Conservation (phyloP, 2,329 filamentous ascomycete species). For the Fusarium annulatum region DNA sequence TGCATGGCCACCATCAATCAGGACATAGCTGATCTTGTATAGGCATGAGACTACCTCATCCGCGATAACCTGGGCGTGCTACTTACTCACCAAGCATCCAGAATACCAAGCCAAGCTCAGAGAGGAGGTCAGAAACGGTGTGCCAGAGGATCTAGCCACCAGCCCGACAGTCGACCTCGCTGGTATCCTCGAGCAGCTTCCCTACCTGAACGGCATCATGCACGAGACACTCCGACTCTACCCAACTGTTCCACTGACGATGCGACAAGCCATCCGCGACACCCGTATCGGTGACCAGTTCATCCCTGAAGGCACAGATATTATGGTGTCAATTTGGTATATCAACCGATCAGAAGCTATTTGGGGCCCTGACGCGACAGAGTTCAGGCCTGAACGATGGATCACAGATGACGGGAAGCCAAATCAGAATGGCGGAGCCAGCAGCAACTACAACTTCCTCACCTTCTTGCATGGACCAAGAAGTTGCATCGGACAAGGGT, state of each 20-base stretch:
- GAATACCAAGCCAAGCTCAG: conserved; percentile 32
- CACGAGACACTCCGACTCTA: conserved; percentile 76
- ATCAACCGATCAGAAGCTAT: conserved; percentile 71
- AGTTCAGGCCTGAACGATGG: conserved; percentile 79
- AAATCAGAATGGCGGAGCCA: conserved; percentile 72
- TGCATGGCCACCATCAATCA: accelerated
- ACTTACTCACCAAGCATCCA: conserved; percentile 30
- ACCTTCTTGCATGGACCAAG: conserved; percentile 87
- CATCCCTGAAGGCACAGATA: conserved; percentile 72
- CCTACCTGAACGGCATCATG: conserved; percentile 76
- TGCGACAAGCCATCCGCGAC: conserved; percentile 68
- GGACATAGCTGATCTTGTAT: background rate
- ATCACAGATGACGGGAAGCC: conserved; percentile 63
- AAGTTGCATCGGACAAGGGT: conserved; percentile 82
- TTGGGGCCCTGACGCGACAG: conserved; percentile 74
- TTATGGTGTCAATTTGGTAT: conserved; percentile 68
- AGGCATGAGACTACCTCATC: conserved; percentile 40
- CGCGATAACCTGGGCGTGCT: conserved; percentile 36
- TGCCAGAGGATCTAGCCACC: background rate
- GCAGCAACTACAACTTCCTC: conserved; percentile 76
- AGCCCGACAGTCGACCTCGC: conserved; percentile 52
- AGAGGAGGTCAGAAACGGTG: conserved; percentile 11
- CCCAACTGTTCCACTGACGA: conserved; percentile 72
- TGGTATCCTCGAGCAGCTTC: conserved; percentile 68
- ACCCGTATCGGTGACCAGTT: conserved; percentile 67